These are phyloP conservation scores for Saururus chinensis DNA, from an alignment of 164 flowering plant species.

Conservation along the genomic window DNA sequence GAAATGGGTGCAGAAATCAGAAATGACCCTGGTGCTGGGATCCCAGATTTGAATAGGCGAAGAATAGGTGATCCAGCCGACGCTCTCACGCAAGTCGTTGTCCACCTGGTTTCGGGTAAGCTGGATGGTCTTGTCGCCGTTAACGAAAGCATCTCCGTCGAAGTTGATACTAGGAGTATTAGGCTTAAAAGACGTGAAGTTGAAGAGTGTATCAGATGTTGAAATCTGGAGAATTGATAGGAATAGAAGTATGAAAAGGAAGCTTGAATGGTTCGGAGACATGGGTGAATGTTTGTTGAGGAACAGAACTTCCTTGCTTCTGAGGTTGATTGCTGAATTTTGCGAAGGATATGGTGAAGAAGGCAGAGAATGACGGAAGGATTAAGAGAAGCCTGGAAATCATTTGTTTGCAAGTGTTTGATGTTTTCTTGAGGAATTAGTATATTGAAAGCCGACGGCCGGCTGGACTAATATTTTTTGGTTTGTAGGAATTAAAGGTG, in stretches of 20 bases:
- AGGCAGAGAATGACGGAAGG: slow-evolving; percentile 7
- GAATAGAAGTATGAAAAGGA: not conserved
- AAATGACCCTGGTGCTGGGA: not conserved
- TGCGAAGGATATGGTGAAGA: not conserved
- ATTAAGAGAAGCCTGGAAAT: slow-evolving; percentile 2
- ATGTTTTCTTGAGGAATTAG: not conserved
- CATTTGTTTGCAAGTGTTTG: slow-evolving; percentile 6
- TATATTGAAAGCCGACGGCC: not conserved
- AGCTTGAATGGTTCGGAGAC: slow-evolving; percentile 3
- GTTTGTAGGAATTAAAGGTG: too few species aligned
- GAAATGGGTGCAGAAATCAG: slow-evolving; percentile 20
- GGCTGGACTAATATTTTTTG: not conserved
- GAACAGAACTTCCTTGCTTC: not conserved
- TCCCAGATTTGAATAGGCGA: slow-evolving; percentile 11
- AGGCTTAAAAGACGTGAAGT: slow-evolving; percentile 18
- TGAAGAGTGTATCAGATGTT: slow-evolving; percentile 14
- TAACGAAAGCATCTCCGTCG: slow-evolving; percentile 10
- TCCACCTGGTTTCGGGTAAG: slow-evolving; percentile 14
- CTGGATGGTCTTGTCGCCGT: slow-evolving; percentile 7
- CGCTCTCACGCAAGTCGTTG: not conserved
- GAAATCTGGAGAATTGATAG: slow-evolving; percentile 4
- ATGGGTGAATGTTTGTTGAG: slow-evolving; percentile 3
- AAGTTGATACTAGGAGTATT: slow-evolving; percentile 2
- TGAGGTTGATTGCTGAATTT: not conserved
- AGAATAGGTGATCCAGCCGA: slow-evolving; percentile 6